phyloP scores from a whole-genome alignment of 345 rosid species.

The Ailanthus altissimus region DNA sequence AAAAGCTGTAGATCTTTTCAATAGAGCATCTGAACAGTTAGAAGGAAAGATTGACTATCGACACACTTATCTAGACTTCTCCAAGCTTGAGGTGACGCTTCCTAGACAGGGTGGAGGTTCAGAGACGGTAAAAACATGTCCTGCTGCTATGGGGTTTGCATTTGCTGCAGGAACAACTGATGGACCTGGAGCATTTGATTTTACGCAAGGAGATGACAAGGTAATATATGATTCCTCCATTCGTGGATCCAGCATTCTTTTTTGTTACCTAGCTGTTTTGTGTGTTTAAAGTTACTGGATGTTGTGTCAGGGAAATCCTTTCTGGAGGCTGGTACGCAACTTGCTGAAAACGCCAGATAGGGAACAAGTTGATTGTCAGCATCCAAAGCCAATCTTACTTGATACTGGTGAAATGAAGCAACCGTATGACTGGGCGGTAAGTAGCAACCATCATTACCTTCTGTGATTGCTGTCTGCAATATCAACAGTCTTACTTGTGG shows the following conservation, averaged over 20 bases:
- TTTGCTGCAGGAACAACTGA: constrained; percentile 99
- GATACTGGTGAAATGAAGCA: constrained; percentile 96
- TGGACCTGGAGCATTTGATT: constrained; percentile 99
- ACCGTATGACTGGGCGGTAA: constrained; percentile 97
- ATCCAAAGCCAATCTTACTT: constrained; percentile 95
- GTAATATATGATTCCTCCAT: constrained; percentile 36
- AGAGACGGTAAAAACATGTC: constrained; percentile 80
- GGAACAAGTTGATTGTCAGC: constrained; percentile 78
- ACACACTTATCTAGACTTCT: constrained; percentile 75
- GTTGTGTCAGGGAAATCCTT: constrained; percentile 75
- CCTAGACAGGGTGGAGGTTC: constrained; percentile 62
- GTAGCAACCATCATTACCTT: constrained; percentile 29
- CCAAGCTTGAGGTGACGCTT: constrained; percentile 80
- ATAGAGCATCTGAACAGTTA: constrained; percentile 74
- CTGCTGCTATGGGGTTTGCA: constrained; percentile 96
- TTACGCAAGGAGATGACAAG: constrained; percentile 91
- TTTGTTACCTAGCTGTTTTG: constrained; percentile 21
- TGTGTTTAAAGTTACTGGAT: constrained; percentile 5
- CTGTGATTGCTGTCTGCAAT: constrained; percentile 2
- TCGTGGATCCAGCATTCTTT: not conserved
- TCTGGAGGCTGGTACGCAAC: constrained; percentile 85
- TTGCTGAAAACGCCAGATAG: constrained; percentile 68
- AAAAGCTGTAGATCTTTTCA: constrained; percentile 81
- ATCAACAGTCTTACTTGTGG: not conserved
- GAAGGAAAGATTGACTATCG: constrained; percentile 79